These are phyloP conservation scores for Populus ilicifolia DNA, from an alignment of 345 rosid species.

Conservation along the genomic window DNA sequence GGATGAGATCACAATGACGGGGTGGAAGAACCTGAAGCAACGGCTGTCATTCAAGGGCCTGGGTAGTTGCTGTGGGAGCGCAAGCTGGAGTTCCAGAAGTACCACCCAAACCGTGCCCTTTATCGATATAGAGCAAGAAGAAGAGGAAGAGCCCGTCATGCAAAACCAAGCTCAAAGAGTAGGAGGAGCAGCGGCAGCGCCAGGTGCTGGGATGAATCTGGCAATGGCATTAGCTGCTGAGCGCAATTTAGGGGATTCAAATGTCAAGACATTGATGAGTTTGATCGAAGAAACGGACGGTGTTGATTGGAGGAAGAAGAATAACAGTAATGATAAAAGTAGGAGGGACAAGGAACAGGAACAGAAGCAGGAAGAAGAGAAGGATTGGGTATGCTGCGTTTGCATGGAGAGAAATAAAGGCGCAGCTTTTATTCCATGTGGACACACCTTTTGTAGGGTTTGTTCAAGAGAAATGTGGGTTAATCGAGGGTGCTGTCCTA, in stretches of 20 bases:
- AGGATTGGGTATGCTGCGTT: conserved; percentile 73
- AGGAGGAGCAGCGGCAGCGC: neutral
- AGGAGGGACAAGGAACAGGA: conserved; percentile 1
- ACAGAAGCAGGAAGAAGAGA: neutral
- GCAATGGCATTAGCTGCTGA: conserved; percentile 80
- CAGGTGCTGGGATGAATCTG: conserved; percentile 49
- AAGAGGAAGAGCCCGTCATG: conserved; percentile 16
- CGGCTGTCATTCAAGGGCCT: conserved; percentile 60
- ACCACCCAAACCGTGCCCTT: conserved; percentile 25
- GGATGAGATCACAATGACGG: conserved; percentile 28
- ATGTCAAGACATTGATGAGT: conserved; percentile 61
- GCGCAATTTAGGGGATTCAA: conserved; percentile 42
- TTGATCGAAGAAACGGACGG: conserved; percentile 75
- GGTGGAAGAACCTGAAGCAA: conserved; percentile 62
- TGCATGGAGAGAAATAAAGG: conserved; percentile 93
- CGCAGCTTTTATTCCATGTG: conserved; percentile 93
- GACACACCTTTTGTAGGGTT: conserved; percentile 72
- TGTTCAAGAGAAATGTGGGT: conserved; percentile 72
- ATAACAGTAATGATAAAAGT: neutral
- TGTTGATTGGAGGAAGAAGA: conserved; percentile 35
- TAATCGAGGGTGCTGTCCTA: conserved; percentile 62
- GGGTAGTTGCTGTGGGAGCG: conserved; percentile 58
- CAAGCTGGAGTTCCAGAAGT: conserved; percentile 35
- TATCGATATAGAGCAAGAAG: conserved; percentile 20
- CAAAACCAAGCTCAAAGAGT: neutral